Base-by-base conservation (phyloP, 1,284 basidiomycete species). In the Laetiporus sulphureus region DNA sequence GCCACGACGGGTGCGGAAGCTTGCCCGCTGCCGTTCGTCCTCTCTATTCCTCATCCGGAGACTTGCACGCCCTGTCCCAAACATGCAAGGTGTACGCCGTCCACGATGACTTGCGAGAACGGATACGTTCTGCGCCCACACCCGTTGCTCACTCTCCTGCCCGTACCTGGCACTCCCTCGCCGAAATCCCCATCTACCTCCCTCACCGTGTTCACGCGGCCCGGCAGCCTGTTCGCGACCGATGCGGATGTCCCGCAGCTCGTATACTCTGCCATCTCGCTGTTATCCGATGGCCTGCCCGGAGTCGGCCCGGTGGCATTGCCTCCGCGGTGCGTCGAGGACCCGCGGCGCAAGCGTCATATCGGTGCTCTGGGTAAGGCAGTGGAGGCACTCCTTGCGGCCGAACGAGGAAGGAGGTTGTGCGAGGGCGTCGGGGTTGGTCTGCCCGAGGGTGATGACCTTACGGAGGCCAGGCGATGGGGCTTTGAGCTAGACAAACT, bases 61-160 rank as follows among this genome's bases (percentile, higher is more conserved):
- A 56, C 71, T n/a, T 97, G 93, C 64, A 82, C 86, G 2, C 77
- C 81, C 12, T 97, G 93, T 59, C 94, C 94, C 10, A 70, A 75
- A 36, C 87, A 92, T 61, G 94, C 82, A 2, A 67, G 67, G 15
- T 97, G 93, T 63, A 68, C 67, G 11, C 79, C 77, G 23, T 62
- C 75, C 47, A 71, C 72, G 37, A 67, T 87, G 36, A 68, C 68
- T 2, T 97, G 93, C 63, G 79, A 82, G 37, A 73, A 70, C 23
- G 87, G 89, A 21, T 91, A 83, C 60, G 65, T 94, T 49, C 68
- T 88, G 30, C 75, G 72, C 40, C 72, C 79, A 13, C 77, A 83
- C 55, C 69, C 77, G 13, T 55, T 86, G 21, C 57, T 89, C 11
- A 70, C 70, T 24, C 71, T 75, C 49, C 59, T 84, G 10, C 71